Conservation (phyloP, 495 filamentous ascomycete genomes). For the Neurospora sp. region DNA sequence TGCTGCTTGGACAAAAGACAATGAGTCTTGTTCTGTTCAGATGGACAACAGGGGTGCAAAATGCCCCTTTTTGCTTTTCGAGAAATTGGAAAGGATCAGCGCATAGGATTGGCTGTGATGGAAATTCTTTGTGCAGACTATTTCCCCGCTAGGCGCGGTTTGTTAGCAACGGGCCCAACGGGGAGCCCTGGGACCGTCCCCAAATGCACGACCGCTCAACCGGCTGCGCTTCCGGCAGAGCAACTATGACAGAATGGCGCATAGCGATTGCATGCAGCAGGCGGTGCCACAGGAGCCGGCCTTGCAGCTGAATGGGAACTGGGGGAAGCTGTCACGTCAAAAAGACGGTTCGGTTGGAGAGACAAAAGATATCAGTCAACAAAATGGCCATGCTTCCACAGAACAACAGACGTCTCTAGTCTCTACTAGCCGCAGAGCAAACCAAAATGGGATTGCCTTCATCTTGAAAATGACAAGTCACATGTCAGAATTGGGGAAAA, state of each 20-base stretch:
- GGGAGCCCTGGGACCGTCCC: neutral
- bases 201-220: neutral
- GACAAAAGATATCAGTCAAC: neutral
- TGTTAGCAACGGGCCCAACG: neutral
- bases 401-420: neutral
- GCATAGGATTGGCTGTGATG: neutral
- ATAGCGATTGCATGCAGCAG: neutral
- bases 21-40: neutral
- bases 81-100: neutral
- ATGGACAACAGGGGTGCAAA: neutral
- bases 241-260: neutral
- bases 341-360: neutral
- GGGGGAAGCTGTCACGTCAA: neutral
- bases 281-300: neutral
- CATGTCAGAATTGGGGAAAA: neutral
- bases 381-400: neutral
- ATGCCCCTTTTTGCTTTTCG: neutral
- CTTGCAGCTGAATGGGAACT: neutral
- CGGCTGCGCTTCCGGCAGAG: neutral
- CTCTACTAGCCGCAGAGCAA: neutral
- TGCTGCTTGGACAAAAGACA: neutral
- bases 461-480: neutral
- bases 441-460: neutral
- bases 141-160: neutral
- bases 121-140: neutral